These are phyloP conservation scores for Cutaneotrichosporon spelunceum DNA, from an alignment of 1,284 basidiomycete species.

Conservation along the genomic window DNA sequence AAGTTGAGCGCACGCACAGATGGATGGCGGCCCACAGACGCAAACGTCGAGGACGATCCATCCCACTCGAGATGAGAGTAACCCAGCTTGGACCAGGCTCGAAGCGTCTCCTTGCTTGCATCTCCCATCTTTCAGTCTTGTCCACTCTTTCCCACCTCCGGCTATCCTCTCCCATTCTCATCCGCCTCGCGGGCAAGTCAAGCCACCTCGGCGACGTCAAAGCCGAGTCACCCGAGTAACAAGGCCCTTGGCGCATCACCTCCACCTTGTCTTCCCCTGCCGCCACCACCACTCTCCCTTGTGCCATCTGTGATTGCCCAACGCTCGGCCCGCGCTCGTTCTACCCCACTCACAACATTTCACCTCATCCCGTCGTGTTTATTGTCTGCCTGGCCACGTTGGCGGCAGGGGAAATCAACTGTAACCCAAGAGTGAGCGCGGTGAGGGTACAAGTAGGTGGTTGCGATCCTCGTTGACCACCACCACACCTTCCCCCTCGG, in stretches of 20 bases:
- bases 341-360: neutral
- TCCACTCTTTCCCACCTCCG: too few species aligned
- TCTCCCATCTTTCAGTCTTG: too few species aligned
- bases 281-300: neutral
- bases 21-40: neutral
- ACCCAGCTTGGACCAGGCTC: too few species aligned
- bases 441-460: neutral
- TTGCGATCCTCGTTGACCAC: neutral
- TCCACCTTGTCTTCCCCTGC: constrained; percentile 1
- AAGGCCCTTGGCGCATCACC: neutral
- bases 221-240: neutral
- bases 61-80: too few species aligned
- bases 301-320: neutral
- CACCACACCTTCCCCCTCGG: neutral
- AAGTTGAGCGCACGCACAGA: neutral
- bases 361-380: neutral
- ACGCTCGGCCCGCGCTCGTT: constrained; percentile 1
- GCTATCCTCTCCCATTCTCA: neutral
- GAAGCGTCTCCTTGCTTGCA: too few species aligned
- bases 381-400: neutral
- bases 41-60: neutral
- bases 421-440: neutral
- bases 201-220: too few species aligned
- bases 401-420: neutral
- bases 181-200: neutral